Evolutionary conservation across 495 filamentous ascomycete genomes (phyloP), one percentile per base, ranked within the genome.

Genomic region (Apiosordaria backusii): DNA sequence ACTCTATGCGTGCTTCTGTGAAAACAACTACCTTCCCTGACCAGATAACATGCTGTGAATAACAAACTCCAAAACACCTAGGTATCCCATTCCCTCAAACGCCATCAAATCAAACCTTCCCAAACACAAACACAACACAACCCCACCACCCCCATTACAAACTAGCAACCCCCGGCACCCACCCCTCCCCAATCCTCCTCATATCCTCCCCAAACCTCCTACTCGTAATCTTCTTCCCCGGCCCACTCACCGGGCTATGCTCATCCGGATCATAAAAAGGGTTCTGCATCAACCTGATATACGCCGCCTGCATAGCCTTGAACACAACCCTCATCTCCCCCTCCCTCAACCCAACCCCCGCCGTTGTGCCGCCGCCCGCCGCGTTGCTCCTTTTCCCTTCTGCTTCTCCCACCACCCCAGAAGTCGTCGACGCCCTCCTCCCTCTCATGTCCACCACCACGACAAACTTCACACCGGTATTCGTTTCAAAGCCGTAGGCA

Each of bases 401-500:
- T n/a, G n/a, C n/a, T 69, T 53, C 53, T 27, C 66, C 63, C 53
- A 65, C 77, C 58, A 27, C 75, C 68, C 57, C 70, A 25, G 57
- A 71, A 27, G 65, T 70, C 62, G 59, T 66, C 57, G 84, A 73
- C 7, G 72, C 57, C 19, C 74, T 52, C 22, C 83, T 78, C 1
- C 93, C 93, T 60, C 89, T 84, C 81, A 96, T 88, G 75, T 98
- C 95, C 16, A 98, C 89, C 1, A 97, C 86, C 50, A 92, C 86
- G 27, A 97, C 86, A 68, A 99, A 86, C 75, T 91, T 93, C 27
- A 94, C 87, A 5, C 93, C 94, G 5, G 96, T 98, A 75, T 96
- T 97, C n/a, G 95, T 98, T 72, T 97, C 83, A 87, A 91, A 98
- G 66, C 95, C 95, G 81, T 97, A 99, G 64, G 89, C 87, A 19